phyloP scores from a whole-genome alignment of 768 basidiomycete species.

The Auricularia sp. region DNA sequence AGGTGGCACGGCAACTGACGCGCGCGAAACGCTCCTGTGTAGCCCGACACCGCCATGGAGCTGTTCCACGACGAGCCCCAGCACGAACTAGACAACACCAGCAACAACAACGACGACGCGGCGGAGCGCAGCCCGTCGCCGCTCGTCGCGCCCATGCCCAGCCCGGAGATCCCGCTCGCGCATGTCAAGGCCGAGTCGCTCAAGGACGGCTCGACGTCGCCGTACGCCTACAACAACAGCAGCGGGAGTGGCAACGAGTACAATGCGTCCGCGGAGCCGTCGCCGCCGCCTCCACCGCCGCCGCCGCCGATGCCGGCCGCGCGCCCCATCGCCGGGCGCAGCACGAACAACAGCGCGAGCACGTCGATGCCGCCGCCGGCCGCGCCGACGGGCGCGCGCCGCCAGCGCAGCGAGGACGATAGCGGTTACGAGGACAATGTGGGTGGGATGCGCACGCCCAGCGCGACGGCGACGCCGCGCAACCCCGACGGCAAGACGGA shows the following conservation, averaged over 20 bases:
- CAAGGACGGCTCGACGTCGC: too few species aligned
- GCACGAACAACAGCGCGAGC: not conserved
- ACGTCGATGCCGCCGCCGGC: not conserved
- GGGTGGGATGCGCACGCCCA: not conserved
- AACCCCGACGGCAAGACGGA: conserved; percentile 63
- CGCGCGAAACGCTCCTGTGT: too few species aligned
- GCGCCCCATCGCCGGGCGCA: conserved; percentile 16
- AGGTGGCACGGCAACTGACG: too few species aligned
- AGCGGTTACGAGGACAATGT: not conserved
- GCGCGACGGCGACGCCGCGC: conserved; percentile 30
- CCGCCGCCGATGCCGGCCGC: conserved; percentile 23
- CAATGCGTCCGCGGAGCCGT: conserved; percentile 13
- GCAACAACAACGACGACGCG: too few species aligned
- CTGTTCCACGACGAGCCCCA: conserved; percentile 17
- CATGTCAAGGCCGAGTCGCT: too few species aligned
- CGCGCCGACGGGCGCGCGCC: conserved; percentile 47
- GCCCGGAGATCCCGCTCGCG: not conserved
- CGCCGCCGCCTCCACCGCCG: conserved; percentile 13
- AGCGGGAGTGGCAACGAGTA: conserved; percentile 23
- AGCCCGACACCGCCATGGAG: conserved; percentile 21
- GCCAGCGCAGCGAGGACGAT: conserved; percentile 32
- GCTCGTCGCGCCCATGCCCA: not conserved
- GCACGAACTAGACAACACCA: conserved; percentile 4
- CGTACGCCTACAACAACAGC: conserved; percentile 9
- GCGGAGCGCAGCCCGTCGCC: not conserved